Evolutionary conservation across 768 basidiomycete genomes (phyloP).

Genomic region (Suillus subluteus): DNA sequence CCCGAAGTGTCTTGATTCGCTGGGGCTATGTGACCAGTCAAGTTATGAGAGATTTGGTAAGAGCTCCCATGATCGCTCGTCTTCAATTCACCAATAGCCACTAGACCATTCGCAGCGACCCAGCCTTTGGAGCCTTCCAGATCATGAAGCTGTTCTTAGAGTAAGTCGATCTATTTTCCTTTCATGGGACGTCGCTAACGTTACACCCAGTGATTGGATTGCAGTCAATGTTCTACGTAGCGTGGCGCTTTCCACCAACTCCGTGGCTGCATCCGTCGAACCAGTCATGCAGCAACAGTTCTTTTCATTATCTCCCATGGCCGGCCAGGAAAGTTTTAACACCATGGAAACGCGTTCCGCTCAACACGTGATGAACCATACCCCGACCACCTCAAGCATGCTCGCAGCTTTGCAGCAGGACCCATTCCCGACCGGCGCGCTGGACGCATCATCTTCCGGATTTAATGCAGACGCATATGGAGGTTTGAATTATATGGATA

Average conservation of each 20-base stretch:
- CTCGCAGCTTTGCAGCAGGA: conserved; percentile 85
- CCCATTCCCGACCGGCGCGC: conserved; percentile 62
- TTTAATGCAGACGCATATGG: conserved; percentile 74
- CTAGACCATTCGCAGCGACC: conserved; percentile 90
- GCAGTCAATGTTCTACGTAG: conserved; percentile 85
- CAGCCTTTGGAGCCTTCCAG: conserved; percentile 91
- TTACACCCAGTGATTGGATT: conserved; percentile 78
- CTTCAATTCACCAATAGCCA: conserved; percentile 12
- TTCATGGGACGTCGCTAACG: conserved; percentile 23
- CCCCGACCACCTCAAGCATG: conserved; percentile 90
- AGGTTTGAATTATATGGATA: conserved; percentile 78
- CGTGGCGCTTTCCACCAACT: conserved; percentile 88
- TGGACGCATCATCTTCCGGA: conserved; percentile 63
- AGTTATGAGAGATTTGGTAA: conserved; percentile 87
- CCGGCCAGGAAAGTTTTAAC: conserved; percentile 80
- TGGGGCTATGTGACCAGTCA: conserved; percentile 95
- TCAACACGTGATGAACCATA: conserved; percentile 69
- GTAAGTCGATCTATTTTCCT: conserved; percentile 47
- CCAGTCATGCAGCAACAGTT: conserved; percentile 91
- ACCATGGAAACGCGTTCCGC: conserved; percentile 62
- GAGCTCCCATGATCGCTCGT: conserved; percentile 27
- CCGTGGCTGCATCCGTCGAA: conserved; percentile 89
- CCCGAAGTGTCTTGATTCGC: conserved; percentile 83
- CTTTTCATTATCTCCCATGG: conserved; percentile 87
- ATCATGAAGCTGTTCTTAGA: conserved; percentile 90